Conservation (phyloP, 805 yeast species). For the Candida nitratophila region DNA sequence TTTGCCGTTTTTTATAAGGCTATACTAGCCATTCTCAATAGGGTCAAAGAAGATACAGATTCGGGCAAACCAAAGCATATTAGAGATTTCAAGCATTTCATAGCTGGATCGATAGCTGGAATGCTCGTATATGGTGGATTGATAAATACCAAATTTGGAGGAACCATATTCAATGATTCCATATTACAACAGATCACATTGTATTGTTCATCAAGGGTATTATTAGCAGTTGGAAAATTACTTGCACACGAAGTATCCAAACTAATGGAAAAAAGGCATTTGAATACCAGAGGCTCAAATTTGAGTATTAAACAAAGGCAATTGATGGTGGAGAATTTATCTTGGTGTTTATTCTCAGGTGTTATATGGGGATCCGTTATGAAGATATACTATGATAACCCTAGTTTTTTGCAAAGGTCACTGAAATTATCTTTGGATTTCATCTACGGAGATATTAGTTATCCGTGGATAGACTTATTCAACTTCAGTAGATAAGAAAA, state of each 20-base stretch:
- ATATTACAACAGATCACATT: conserved; percentile 71
- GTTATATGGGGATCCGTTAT: conserved; percentile 68
- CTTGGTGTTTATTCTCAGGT: conserved; percentile 59
- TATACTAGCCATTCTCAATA: conserved; percentile 5
- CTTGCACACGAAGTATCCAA: conserved; percentile 23
- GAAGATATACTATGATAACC: conserved; percentile 60
- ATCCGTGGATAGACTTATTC: conserved; percentile 23
- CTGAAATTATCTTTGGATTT: conserved; percentile 65
- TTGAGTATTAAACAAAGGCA: conserved; percentile 6
- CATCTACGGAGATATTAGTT: conserved; percentile 54
- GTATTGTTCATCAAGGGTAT: conserved; percentile 63
- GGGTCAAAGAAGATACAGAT: background rate
- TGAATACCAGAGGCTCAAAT: background rate
- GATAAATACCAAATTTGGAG: conserved; percentile 6
- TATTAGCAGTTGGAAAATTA: conserved; percentile 53
- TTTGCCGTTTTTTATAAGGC: conserved; percentile 24
- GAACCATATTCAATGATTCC: conserved; percentile 11
- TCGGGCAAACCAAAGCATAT: background rate
- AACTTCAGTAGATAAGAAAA: conserved; percentile 14
- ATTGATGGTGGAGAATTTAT: conserved; percentile 19
- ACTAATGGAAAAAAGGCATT: background rate
- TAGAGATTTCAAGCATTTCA: conserved; percentile 10
- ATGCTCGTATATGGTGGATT: conserved; percentile 23
- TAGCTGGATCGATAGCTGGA: conserved; percentile 26
- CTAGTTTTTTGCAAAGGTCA: conserved; percentile 54